Base-by-base conservation (phyloP, 163 green algal species). In the Scenedesmus sp. region DNA sequence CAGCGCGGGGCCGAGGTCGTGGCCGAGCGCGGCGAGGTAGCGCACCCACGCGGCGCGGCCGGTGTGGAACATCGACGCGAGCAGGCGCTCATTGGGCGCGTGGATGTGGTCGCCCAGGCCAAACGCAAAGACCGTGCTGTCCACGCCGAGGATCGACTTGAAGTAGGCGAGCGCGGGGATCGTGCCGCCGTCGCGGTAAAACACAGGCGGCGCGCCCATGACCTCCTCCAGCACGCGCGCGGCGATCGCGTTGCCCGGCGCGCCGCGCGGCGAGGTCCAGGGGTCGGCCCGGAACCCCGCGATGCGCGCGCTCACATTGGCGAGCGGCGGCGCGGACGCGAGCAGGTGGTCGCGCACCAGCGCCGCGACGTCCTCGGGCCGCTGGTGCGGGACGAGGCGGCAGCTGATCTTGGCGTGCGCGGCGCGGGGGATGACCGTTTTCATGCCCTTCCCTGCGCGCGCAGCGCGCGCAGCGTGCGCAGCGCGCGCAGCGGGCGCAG, bases 381-480 rank as follows among this genome's bases (percentile, higher is more conserved):
- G 57, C 78, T 94, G 88, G 29, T 78, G 60, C 0, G 92, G 86
- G 36, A 95, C 92, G 64, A 96, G 84, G 6, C 92, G 79, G 26
- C 80, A 89, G 22, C 83, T 85, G n/a, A 97, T 70, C 86, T 97
- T 97, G 48, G 87, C 92, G 20, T 47, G 79, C 2, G 91, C 91
- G 4, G 65, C 67, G 7, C 67, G 48, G 0, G 92, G 89, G 1
- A 97, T 76, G 51, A 97, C 83, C 14, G 92, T 97, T 80, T 97
- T 97, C 60, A 95, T 90, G 51, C 91, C 92, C 50, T 89, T 75
- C 0, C 89, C 92, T 33, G 60, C 20, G 44, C n/a, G 34, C 3
- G 50, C 50, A 45, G 28, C 26, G n/a, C n/a, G n/a, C n/a, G n/a
- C n/a, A n/a, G n/a, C n/a, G n/a, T n/a, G n/a, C n/a, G n/a, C n/a